Evolutionary conservation across 2,329 filamentous ascomycete genomes (phyloP), one percentile per base, ranked within the genome.

Genomic region (Diaporthe sp.): DNA sequence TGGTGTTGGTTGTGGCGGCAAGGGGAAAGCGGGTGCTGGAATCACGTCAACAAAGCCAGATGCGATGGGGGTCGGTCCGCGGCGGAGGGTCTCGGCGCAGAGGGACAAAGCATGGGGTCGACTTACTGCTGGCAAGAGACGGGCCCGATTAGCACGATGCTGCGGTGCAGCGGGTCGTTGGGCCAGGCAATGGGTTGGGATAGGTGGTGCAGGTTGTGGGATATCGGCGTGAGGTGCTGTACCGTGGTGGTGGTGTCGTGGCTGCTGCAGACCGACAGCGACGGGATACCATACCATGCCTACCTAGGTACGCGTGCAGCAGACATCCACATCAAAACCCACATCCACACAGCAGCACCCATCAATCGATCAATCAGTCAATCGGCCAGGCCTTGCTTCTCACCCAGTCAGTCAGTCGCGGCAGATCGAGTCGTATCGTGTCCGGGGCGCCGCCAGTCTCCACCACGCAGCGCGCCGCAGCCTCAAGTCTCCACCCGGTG

Each of bases 41-140:
- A 75, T 75, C 73, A 75, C 73, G 69, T 68, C 73, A 72, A 75
- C 57, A 61, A 74, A 55, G 69, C 60, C 69, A 72, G 66, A 60
- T 72, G 73, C 73, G 69, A 72, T 64, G 70, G 33, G n/a, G 45
- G 19, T 45, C 35, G 33, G 38, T 22, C 45, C 57, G 50, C 57
- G 45, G 25, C 45, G 64, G 61, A 33, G 30, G 30, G 58, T 47
- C 58, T 72, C 47, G 50, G 58, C 73, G 38, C 55, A 22, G 40
- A 19, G 25, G 42, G 33, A 72, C 52, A 58, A 67, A 45, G 40
- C 28, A 35, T 35, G 54, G 8, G 33, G 25, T 40, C 47, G 42
- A 45, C 68, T 55, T 42, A 74, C 73, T 55, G 40, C 30, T 38
- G 28, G 45, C 12, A 47, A 52, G 45, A 25, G 9, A 38, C 2